A percentile compares a stretch with the other conserved stretches of the same genome.
phyloP scores from a whole-genome alignment of 2,329 filamentous ascomycete genomes.

The Macrophomina pseudophaseolina region DNA sequence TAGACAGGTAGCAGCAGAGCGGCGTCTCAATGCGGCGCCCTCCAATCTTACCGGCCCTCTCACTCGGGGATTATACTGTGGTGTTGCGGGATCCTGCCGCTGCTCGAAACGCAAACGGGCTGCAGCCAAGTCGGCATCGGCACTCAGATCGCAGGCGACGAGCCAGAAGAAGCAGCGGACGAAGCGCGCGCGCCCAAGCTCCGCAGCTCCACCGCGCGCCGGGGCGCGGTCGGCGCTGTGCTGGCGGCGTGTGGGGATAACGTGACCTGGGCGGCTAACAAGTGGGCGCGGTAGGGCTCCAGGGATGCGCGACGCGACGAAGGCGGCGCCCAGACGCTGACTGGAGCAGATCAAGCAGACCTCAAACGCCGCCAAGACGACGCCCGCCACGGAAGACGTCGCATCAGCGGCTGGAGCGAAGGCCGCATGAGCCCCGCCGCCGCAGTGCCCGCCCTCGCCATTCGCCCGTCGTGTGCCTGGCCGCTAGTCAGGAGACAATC shows the following conservation, averaged over 20 bases:
- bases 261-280: not conserved
- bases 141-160: not conserved
- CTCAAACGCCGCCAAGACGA: constrained; percentile 3
- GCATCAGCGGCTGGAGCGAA: constrained; percentile 4
- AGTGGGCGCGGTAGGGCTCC: not conserved
- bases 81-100: not conserved
- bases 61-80: not conserved
- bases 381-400: not conserved
- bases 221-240: not conserved
- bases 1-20: not conserved
- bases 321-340: constrained; percentile 11
- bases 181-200: not conserved
- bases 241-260: not conserved
- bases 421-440: constrained; percentile 1
- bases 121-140: constrained; percentile 33
- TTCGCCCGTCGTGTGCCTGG: constrained; percentile 7
- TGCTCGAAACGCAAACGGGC: not conserved
- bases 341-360: constrained; percentile 2
- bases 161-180: not conserved
- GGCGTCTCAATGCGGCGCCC: not conserved
- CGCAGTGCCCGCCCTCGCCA: not conserved
- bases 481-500: constrained; percentile 17
- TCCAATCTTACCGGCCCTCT: constrained; percentile 3
- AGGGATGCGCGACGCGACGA: not conserved
- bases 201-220: not conserved